Conservation (phyloP, 345 rosid species). For the Gossypium bickii region DNA sequence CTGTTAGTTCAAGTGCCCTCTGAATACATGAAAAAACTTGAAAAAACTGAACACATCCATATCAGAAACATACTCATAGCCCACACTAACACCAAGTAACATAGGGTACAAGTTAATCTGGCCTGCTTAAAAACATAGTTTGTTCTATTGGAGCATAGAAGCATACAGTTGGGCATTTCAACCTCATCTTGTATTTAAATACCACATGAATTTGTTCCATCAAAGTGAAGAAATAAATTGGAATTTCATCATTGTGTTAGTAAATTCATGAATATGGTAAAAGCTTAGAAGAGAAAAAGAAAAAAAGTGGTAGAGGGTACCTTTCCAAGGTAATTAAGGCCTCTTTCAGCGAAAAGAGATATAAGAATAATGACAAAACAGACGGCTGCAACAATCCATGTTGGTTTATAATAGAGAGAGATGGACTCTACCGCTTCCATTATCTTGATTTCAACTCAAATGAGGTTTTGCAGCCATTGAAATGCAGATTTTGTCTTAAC, state of each 20-base stretch:
- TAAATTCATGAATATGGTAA: neutral
- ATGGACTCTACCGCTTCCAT: conserved; percentile 26
- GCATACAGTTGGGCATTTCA: neutral
- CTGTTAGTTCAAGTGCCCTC: too few relatives aligned
- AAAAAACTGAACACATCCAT: too few relatives aligned
- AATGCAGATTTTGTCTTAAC: neutral
- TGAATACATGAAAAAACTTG: too few relatives aligned
- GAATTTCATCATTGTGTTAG: neutral
- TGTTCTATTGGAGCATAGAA: neutral
- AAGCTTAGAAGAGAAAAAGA: neutral
- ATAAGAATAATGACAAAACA: conserved; percentile 65
- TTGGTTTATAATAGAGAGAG: conserved; percentile 67
- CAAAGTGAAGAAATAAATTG: neutral
- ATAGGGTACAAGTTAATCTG: too few relatives aligned
- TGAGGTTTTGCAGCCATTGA: neutral
- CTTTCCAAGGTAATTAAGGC: conserved; percentile 77
- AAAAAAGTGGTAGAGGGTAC: conserved; percentile 22
- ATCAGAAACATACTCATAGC: too few relatives aligned
- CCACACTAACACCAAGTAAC: too few relatives aligned
- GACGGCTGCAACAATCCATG: conserved; percentile 84
- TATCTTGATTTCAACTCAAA: neutral
- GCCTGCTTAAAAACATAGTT: too few relatives aligned
- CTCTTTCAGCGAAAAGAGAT: conserved; percentile 67
- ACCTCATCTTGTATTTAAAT: neutral
- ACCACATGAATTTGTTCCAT: neutral